Evolutionary conservation across 768 basidiomycete genomes (phyloP).

Genomic region (Boletales sp.): DNA sequence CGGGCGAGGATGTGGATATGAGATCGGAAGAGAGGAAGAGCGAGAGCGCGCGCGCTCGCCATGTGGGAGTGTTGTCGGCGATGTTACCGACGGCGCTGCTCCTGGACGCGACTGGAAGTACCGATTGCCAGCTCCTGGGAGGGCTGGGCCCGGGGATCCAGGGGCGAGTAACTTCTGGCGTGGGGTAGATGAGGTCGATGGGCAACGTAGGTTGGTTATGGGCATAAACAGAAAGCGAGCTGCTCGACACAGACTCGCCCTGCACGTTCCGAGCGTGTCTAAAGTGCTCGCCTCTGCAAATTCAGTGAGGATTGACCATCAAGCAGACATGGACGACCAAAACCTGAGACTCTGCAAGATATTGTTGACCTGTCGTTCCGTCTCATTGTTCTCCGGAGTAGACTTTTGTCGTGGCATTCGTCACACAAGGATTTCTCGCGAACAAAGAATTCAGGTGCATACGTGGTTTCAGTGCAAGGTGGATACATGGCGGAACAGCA

Average conservation of each 20-base stretch:
- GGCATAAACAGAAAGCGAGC: constrained; percentile 17
- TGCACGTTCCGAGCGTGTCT: constrained; percentile 57
- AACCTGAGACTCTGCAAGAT: constrained; percentile 29
- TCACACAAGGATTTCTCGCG: background rate
- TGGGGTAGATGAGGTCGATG: constrained; percentile 35
- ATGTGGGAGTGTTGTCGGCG: constrained; percentile 31
- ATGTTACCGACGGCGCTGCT: background rate
- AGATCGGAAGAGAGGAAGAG: constrained; percentile 37
- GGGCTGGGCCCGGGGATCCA: constrained; percentile 45
- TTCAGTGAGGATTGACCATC: background rate
- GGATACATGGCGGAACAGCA: constrained; percentile 25
- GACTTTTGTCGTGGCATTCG: constrained; percentile 14
- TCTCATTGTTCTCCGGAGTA: constrained; percentile 1
- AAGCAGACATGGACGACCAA: constrained; percentile 1
- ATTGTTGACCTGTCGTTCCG: constrained; percentile 26
- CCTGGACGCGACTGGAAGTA: background rate
- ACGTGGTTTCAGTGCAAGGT: constrained; percentile 23
- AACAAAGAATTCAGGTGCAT: constrained; percentile 10
- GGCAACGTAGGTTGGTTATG: constrained; percentile 47
- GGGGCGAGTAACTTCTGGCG: constrained; percentile 10
- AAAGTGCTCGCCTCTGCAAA: constrained; percentile 65
- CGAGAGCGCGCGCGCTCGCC: constrained; percentile 57
- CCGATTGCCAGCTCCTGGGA: constrained; percentile 57
- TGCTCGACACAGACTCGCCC: constrained; percentile 17
- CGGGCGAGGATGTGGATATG: background rate